Evolutionary conservation across 139 green algal genomes (phyloP), one percentile per base, ranked within the genome.

Genomic region (Penium margaritaceum): DNA sequence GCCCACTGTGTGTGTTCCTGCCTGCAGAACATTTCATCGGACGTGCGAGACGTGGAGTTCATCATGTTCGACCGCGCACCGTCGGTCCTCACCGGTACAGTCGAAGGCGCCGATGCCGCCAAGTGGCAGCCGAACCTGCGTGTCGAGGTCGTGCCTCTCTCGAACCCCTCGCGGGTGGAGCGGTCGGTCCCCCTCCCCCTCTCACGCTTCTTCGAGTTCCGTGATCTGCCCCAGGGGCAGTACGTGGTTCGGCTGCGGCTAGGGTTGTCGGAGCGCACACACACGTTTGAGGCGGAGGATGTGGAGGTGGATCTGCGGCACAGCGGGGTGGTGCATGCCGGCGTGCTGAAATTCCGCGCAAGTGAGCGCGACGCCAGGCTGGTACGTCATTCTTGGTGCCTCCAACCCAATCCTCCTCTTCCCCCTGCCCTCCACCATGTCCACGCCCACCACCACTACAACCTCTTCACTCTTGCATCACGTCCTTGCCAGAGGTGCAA

Each of bases 131-230:
- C 47, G 1, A 61, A 78, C 61, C n/a, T 78, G 17, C 36, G 14
- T 30, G 71, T 78, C 17, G 63, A 78, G 15, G 66, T 78, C 32
- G 69, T 43, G 4, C 71, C 27, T 6, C 5, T 17, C 9, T 47
- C 54, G 14, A 9, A 69, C 5, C 68, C 68, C 17, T 15, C 54
- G 39, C 54, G 36, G 6, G 68, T 76, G 3, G 36, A 74, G 60
- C 39, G 39, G 6, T 33, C 29, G n/a, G 15, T 78, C 34, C 71
- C 71, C 6, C 5, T 78, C n/a, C 71, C 71, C 24, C 37, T 76
- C 51, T 78, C 71, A 5, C 61, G 30, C 35, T 78, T 78, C 64
- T 78, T 76, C 43, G 71, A 72, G 61, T 35, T 78, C 27, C 60
- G 29, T 15, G 71, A 63, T 35, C 64, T 78, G 43, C 61, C 34